These are phyloP conservation scores for Anthracocystis setariae DNA, from an alignment of 1,284 basidiomycete species.

Conservation along the genomic window DNA sequence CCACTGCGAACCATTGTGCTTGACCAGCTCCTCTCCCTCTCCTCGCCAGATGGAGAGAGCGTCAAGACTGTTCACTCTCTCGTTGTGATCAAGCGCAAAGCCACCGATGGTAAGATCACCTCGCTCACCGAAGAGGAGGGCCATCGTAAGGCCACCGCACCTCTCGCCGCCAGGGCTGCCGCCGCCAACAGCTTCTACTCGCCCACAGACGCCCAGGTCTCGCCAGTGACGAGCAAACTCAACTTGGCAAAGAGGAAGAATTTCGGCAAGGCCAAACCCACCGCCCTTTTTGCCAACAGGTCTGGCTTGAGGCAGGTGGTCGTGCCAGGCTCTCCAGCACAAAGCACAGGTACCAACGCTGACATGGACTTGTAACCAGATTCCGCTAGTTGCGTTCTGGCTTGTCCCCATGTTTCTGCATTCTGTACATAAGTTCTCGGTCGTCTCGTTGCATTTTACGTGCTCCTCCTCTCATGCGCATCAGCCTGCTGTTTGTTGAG, in stretches of 20 bases:
- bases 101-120: slow-evolving; percentile 57
- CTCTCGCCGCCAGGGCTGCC: slow-evolving; percentile 61
- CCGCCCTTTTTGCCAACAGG: slow-evolving; percentile 61
- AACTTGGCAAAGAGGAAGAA: slow-evolving; percentile 66
- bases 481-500: slow-evolving; percentile 4
- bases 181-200: slow-evolving; percentile 62
- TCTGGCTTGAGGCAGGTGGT: slow-evolving; percentile 45
- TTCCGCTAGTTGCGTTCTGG: too few species aligned
- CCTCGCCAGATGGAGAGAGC: slow-evolving; percentile 19
- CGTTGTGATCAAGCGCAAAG: slow-evolving; percentile 62
- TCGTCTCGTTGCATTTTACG: background rate
- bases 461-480: slow-evolving; percentile 10
- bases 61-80: slow-evolving; percentile 54
- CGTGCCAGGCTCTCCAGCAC: slow-evolving; percentile 43
- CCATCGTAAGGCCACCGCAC: slow-evolving; percentile 63
- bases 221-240: slow-evolving; percentile 66
- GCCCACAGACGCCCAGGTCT: slow-evolving; percentile 66
- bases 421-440: slow-evolving; percentile 10
- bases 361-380: slow-evolving; percentile 42
- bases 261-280: slow-evolving; percentile 63
- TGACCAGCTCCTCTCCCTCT: slow-evolving; percentile 53
- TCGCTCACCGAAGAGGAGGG: slow-evolving; percentile 64
- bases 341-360: slow-evolving; percentile 37
- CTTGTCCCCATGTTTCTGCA: background rate
- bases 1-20: slow-evolving; percentile 60